These are phyloP conservation scores for Daldinia decipiens DNA, from an alignment of 495 filamentous ascomycete species.

Conservation along the genomic window DNA sequence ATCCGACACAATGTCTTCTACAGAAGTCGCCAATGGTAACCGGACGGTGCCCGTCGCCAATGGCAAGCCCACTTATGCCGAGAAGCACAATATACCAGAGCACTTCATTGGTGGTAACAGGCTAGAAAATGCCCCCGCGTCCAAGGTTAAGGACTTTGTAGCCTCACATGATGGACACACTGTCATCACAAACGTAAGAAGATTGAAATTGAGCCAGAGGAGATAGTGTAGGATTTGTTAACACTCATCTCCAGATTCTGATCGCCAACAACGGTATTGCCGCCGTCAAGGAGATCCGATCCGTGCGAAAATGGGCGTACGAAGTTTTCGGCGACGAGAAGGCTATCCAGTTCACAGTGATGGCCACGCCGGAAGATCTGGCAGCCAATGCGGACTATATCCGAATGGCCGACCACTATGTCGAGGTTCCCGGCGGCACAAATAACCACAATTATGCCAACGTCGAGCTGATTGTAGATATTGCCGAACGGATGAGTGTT, in stretches of 20 bases:
- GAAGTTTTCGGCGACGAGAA: slow-evolving; percentile 98
- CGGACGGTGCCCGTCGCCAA: slow-evolving; percentile 58
- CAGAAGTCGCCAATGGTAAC: slow-evolving; percentile 56
- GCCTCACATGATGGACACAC: slow-evolving; percentile 90
- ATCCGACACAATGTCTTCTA: slow-evolving; percentile 53
- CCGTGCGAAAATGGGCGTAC: slow-evolving; percentile 99
- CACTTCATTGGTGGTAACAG: slow-evolving; percentile 98
- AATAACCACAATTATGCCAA: slow-evolving; percentile 99
- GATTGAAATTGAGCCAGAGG: neutral
- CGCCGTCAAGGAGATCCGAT: slow-evolving; percentile 98
- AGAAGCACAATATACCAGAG: slow-evolving; percentile 80
- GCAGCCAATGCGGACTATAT: slow-evolving; percentile 99
- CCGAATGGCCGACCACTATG: slow-evolving; percentile 98
- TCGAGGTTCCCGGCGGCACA: slow-evolving; percentile 98
- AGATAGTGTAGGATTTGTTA: slow-evolving; percentile 14
- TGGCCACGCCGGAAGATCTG: slow-evolving; percentile 99
- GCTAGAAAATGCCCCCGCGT: slow-evolving; percentile 77
- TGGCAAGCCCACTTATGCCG: slow-evolving; percentile 68
- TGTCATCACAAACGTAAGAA: slow-evolving; percentile 91
- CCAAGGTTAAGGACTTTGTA: slow-evolving; percentile 94
- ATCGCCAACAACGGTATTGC: slow-evolving; percentile 99
- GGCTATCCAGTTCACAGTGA: slow-evolving; percentile 98
- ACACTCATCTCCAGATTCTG: slow-evolving; percentile 72
- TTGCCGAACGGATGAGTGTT: slow-evolving; percentile 98
- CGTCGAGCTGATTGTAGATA: slow-evolving; percentile 98